phyloP scores from a whole-genome alignment of 2,329 filamentous ascomycete genomes.

The Exophiala bonariae region DNA sequence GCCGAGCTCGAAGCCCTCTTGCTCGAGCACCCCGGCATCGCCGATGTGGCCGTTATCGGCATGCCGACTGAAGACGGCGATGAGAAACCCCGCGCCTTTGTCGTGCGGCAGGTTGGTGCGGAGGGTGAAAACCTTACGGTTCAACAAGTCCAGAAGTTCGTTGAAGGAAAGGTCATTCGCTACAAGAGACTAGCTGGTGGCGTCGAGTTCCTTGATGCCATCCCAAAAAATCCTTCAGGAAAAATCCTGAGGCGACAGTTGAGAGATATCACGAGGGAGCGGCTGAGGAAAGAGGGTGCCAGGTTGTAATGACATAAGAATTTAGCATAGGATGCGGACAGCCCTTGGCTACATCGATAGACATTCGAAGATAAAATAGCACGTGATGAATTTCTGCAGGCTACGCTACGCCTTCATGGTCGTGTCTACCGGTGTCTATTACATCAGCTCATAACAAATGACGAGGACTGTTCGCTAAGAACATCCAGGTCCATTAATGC shows the following conservation, averaged over 20 bases:
- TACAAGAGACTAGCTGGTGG: conserved; percentile 51
- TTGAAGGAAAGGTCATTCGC: conserved; percentile 39
- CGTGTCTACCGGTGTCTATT: no score
- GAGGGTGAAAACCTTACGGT: conserved; percentile 32
- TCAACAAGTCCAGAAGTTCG: conserved; percentile 36
- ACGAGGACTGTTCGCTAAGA: no score
- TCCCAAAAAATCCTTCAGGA: conserved; percentile 51
- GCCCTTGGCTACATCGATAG: background rate
- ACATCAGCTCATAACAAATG: no score
- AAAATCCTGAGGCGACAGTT: conserved; percentile 44
- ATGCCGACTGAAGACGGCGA: conserved; percentile 39
- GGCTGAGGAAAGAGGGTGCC: conserved; percentile 16
- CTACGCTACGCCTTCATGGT: no score
- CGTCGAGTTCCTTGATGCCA: conserved; percentile 49
- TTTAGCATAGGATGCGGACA: no score
- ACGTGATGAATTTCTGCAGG: conserved; percentile 4
- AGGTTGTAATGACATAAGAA: conserved; percentile 14
- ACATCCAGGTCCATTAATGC: no score
- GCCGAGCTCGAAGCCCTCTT: conserved; percentile 49
- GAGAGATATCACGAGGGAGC: conserved; percentile 21
- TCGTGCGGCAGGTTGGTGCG: conserved; percentile 36
- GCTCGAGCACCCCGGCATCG: conserved; percentile 44
- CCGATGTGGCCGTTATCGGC: conserved; percentile 50
- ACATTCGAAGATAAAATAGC: no score
- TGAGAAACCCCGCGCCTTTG: conserved; percentile 40